Base-by-base conservation (phyloP, 257 asterid genomes). In the Leptodermis oblonga region DNA sequence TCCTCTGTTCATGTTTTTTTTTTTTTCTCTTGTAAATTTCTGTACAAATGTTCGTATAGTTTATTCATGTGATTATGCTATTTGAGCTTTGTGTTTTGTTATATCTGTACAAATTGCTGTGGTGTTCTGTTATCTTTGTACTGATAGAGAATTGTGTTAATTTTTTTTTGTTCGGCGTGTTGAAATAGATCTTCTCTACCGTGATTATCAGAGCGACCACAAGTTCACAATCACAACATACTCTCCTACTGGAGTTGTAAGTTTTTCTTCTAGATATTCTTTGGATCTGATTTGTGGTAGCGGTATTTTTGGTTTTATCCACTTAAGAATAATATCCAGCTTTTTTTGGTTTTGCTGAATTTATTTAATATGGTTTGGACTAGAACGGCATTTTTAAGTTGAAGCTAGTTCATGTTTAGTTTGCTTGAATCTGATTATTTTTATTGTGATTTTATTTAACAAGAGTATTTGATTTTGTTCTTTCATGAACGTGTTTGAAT, bases 231-330 rank as follows among this genome's bases (percentile, higher is more conserved):
- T 91, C 78, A 86, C 97, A 5, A 90, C 98, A 54, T 86, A 75
- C 86, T 90, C 97, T 8, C 82, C 98, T 6, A 86, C 96, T 62
- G 97, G 97, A 79, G 96, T 91, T 75, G 97, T 90, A 74, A 86
- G 97, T 76, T 36, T 52, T 60, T 65, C 28, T 64, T 69, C 51
- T 36, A 9, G 0, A 1, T 61, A 69, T 72, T 61, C 20, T 60
- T 13, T 6, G 31, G 55, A 56, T 70, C 46, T 70, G 34, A 3
- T 59, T 18, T 28, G 30, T 28, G 45, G n/a, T 26, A 26, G 25
- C 31, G 15, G 23, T 52, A 22, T 55, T 4, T 39, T 15, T 22
- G 49, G 5, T 11, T 10, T 30, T 3, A 26, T 45, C 2, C 17
- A 7, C 36, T 3, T 17, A 30, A 4, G 18, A 28, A 53, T 23